These are phyloP conservation scores for Crepidotus variabilis DNA, from an alignment of 768 basidiomycete species.

Conservation along the genomic window DNA sequence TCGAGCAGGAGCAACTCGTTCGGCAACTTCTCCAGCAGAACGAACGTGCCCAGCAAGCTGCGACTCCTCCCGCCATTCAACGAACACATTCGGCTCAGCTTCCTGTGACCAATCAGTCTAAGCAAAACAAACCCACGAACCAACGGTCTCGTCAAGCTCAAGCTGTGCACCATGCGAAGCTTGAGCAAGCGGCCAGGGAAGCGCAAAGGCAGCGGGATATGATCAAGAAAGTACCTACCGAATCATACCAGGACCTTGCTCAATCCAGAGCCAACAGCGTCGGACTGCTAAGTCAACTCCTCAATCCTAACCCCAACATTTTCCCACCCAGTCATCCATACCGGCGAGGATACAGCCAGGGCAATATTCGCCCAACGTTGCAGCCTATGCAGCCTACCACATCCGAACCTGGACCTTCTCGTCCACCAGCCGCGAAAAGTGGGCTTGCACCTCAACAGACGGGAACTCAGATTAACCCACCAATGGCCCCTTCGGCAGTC, in stretches of 20 bases:
- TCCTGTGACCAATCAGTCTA: conserved; percentile 12
- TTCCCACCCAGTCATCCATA: conserved; percentile 61
- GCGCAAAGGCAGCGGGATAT: conserved; percentile 64
- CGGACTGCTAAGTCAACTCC: conserved; percentile 62
- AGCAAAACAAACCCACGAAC: conserved; percentile 1
- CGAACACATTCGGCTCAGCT: conserved; percentile 24
- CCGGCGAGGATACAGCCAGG: conserved; percentile 43
- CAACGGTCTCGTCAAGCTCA: conserved; percentile 16
- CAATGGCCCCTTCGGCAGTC: not conserved
- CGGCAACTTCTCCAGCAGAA: conserved; percentile 17
- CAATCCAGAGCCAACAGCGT: conserved; percentile 32
- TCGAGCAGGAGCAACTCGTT: conserved; percentile 9
- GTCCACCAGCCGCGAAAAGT: not conserved
- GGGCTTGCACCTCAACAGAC: conserved; percentile 8
- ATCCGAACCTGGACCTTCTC: conserved; percentile 12
- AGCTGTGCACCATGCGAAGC: conserved; percentile 21
- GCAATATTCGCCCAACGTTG: conserved; percentile 34
- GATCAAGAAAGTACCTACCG: conserved; percentile 67
- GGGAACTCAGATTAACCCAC: not conserved
- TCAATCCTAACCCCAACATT: conserved; percentile 66
- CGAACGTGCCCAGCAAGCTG: conserved; percentile 10
- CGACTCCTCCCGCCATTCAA: conserved; percentile 14
- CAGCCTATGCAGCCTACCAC: conserved; percentile 16
- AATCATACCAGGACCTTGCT: conserved; percentile 58
- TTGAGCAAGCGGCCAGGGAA: conserved; percentile 54